Evolutionary conservation across 2,329 filamentous ascomycete species (phyloP).

Genomic region (Penicillium sp.): DNA sequence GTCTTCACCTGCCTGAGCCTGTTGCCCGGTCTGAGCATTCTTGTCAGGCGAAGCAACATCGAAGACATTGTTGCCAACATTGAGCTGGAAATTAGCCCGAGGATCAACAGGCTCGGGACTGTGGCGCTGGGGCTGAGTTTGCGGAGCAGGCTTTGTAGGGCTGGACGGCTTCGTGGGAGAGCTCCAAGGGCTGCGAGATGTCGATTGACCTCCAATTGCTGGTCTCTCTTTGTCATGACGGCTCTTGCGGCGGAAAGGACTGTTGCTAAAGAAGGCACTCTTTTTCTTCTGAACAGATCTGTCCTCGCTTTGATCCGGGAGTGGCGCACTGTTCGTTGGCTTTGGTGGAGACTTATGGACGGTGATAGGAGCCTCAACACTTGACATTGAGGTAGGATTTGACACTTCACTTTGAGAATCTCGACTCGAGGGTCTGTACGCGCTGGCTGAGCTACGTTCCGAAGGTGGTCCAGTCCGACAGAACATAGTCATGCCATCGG

Average conservation of each 20-base stretch:
- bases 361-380: conserved; percentile 72
- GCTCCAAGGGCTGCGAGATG: conserved; percentile 59
- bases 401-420: conserved; percentile 92
- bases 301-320: conserved; percentile 58
- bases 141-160: conserved; percentile 48
- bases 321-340: conserved; percentile 44
- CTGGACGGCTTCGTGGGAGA: conserved; percentile 47
- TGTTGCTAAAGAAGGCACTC: conserved; percentile 90
- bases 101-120: conserved; percentile 90
- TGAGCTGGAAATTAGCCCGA: conserved; percentile 87
- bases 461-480: conserved; percentile 76
- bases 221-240: conserved; percentile 69
- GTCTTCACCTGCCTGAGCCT: conserved; percentile 54
- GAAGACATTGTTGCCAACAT: conserved; percentile 95
- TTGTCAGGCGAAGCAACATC: conserved; percentile 81
- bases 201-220: conserved; percentile 24
- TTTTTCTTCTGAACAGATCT: conserved; percentile 70
- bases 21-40: conserved; percentile 50
- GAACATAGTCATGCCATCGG: conserved; percentile 97
- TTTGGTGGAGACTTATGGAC: conserved; percentile 76
- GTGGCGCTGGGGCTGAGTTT: conserved; percentile 30
- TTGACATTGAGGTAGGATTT: conserved; percentile 85
- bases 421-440: conserved; percentile 76
- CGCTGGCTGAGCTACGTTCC: conserved; percentile 70
- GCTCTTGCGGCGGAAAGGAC: conserved; percentile 91